Evolutionary conservation across 495 filamentous ascomycete species (phyloP).

Genomic region (Melanomma pulvis-pyrius): DNA sequence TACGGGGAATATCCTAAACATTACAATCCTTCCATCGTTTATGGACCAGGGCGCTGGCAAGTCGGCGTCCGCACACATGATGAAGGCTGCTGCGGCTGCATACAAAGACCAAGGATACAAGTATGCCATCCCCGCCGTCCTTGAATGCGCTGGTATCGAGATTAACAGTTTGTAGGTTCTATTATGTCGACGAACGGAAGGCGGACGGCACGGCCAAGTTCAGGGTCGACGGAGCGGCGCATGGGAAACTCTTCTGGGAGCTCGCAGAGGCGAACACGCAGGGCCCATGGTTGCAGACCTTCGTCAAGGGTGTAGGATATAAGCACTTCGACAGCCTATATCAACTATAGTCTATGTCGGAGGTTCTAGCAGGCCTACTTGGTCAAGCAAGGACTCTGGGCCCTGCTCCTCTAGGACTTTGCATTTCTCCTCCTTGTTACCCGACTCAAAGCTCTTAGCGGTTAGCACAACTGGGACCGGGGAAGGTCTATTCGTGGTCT

Average conservation of each 20-base stretch:
- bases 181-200: constrained; percentile 54
- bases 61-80: constrained; percentile 51
- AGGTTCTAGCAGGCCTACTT: too few relatives aligned
- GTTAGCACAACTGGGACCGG: too few relatives aligned
- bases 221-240: constrained; percentile 47
- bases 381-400: too few relatives aligned
- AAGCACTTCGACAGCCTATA: too few relatives aligned
- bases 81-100: constrained; percentile 46
- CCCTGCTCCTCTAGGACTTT: too few relatives aligned
- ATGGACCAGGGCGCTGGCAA: constrained; percentile 52
- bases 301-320: constrained; percentile 52
- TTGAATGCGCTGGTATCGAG: constrained; percentile 1
- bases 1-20: constrained; percentile 54
- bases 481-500: too few relatives aligned
- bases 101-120: constrained; percentile 54
- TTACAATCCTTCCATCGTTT: constrained; percentile 39
- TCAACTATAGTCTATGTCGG: too few relatives aligned
- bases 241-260: constrained; percentile 47
- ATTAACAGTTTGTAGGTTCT: constrained; percentile 48
- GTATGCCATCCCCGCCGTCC: constrained; percentile 39
- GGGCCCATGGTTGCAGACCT: constrained; percentile 52
- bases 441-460: too few relatives aligned
- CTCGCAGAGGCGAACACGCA: constrained; percentile 47
- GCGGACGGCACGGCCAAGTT: constrained; percentile 45
- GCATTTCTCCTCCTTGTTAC: too few relatives aligned